These are phyloP conservation scores for Thielaviopsis populi DNA, from an alignment of 2,329 filamentous ascomycete species.

Conservation along the genomic window DNA sequence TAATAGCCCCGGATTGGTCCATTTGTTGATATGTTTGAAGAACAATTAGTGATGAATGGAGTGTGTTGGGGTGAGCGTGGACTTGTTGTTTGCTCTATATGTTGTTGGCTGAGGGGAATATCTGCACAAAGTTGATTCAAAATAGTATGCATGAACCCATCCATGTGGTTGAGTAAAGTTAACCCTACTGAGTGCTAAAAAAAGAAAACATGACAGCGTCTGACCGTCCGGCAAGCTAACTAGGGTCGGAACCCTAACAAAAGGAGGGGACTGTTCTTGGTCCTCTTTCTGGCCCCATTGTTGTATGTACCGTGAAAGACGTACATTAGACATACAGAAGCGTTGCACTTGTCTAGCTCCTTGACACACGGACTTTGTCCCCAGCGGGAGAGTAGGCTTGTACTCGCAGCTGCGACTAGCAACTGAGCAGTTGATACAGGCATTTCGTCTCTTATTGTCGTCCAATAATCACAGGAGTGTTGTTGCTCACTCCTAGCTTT, in stretches of 20 bases:
- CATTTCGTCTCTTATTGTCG: too few species aligned
- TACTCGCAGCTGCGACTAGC: conserved; percentile 26
- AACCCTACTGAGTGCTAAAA: neutral
- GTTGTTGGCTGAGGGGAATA: neutral
- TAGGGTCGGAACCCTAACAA: neutral
- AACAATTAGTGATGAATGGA: neutral
- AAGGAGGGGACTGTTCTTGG: neutral
- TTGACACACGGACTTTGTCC: conserved; percentile 18
- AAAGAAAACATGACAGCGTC: too few species aligned
- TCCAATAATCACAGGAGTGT: too few species aligned
- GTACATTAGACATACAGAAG: conserved; percentile 6
- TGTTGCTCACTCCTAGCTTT: too few species aligned
- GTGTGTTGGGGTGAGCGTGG: neutral
- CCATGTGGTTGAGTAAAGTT: neutral
- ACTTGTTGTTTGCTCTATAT: neutral
- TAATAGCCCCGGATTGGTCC: neutral
- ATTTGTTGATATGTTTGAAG: neutral
- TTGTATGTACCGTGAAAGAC: neutral
- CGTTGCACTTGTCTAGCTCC: conserved; percentile 29
- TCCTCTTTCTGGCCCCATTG: neutral
- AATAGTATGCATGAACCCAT: neutral
- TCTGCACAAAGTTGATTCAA: neutral
- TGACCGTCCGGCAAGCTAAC: neutral
- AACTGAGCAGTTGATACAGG: conserved; percentile 28
- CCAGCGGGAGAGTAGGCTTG: conserved; percentile 13